Evolutionary conservation across 169 alveolate genomes (phyloP).

Genomic region (Plasmodium sp.): DNA sequence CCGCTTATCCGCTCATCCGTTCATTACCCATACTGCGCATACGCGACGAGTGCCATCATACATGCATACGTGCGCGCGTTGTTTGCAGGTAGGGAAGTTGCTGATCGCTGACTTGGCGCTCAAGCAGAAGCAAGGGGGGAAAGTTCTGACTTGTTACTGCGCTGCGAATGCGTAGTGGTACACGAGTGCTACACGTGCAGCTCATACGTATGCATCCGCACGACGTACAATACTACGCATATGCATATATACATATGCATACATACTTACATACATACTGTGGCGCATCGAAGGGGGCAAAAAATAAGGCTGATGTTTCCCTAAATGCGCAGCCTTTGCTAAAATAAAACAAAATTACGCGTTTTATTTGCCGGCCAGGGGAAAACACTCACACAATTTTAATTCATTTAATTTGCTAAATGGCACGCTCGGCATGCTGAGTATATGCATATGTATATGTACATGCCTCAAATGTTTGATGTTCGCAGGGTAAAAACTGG

Average conservation of each 20-base stretch:
- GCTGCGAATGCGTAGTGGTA: background rate
- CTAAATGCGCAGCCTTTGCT: constrained; percentile 6
- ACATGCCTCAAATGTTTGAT: background rate
- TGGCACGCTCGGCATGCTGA: background rate
- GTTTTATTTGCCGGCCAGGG: background rate
- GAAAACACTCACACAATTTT: constrained; percentile 17
- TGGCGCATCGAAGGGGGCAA: background rate
- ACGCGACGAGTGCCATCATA: background rate
- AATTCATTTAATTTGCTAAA: background rate
- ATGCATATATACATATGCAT: background rate
- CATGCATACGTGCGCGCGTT: background rate
- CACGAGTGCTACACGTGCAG: background rate
- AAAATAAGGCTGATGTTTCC: background rate
- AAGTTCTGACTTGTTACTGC: background rate
- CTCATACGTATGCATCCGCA: background rate
- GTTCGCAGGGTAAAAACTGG: background rate
- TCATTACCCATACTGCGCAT: background rate
- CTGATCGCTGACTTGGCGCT: background rate
- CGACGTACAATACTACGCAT: background rate
- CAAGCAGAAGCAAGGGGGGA: constrained; percentile 17
- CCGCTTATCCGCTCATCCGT: background rate
- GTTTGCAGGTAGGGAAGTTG: background rate
- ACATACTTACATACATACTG: background rate
- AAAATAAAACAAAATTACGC: constrained; percentile 23
- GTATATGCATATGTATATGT: no score